A percentile compares a stretch with the other conserved stretches of the same genome.
Evolutionary conservation across 495 filamentous ascomycete genomes (phyloP).

Genomic region (Bryoglossum gracile): DNA sequence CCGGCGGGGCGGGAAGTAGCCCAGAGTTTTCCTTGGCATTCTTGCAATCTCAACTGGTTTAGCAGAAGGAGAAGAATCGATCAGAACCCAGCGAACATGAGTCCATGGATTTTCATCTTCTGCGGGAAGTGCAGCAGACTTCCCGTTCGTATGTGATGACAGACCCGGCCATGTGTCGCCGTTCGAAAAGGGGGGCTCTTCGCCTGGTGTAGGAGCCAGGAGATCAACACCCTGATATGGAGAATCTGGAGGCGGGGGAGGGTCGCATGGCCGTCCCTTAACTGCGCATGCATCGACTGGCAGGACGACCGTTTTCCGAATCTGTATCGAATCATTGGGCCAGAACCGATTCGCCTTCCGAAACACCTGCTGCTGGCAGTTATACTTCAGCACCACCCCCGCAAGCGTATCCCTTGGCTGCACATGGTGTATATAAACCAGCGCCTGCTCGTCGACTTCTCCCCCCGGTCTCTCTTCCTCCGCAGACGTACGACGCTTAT

Average conservation of each 20-base stretch:
- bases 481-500: constrained; percentile 48
- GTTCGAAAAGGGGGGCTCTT: constrained; percentile 15
- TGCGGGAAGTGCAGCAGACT: constrained; percentile 23
- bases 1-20: constrained; percentile 85
- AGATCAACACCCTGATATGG: constrained; percentile 35
- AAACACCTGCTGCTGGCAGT: constrained; percentile 71
- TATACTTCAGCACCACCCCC: constrained; percentile 83
- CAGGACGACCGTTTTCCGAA: constrained; percentile 69
- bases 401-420: constrained; percentile 75
- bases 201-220: constrained; percentile 37
- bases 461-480: constrained; percentile 33
- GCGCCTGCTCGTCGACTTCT: constrained; percentile 58
- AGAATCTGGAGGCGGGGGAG: constrained; percentile 24
- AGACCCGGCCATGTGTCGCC: constrained; percentile 11
- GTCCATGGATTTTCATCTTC: constrained; percentile 50
- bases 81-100: constrained; percentile 78
- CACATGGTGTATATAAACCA: constrained; percentile 90
- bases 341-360: constrained; percentile 87
- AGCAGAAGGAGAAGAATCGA: constrained; percentile 53
- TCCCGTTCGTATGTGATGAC: constrained; percentile 7
- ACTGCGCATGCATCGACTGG: constrained; percentile 87
- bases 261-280: constrained; percentile 59
- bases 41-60: constrained; percentile 78
- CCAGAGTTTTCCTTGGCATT: constrained; percentile 70
- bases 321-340: constrained; percentile 85